Evolutionary conservation across 441 rosid species (phyloP).

Genomic region (Pelargonium fulgidum): DNA sequence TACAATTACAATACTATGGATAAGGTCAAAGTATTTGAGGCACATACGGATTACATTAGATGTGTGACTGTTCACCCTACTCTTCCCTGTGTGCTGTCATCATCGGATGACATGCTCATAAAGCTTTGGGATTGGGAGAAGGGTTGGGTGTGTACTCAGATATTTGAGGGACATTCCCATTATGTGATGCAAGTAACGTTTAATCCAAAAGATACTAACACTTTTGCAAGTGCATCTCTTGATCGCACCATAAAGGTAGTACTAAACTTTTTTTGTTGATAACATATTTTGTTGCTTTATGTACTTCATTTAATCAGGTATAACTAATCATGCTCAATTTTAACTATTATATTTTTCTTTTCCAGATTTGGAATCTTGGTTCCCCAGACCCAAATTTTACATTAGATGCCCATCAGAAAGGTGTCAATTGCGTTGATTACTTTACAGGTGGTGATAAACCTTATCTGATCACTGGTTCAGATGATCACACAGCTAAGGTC

Average conservation of each 20-base stretch:
- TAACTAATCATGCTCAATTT: neutral
- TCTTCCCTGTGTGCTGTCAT: slow-evolving; percentile 69
- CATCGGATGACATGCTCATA: slow-evolving; percentile 81
- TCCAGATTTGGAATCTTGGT: slow-evolving; percentile 92
- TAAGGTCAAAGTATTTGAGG: slow-evolving; percentile 73
- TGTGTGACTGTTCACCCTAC: slow-evolving; percentile 69
- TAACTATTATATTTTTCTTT: slow-evolving; percentile 18
- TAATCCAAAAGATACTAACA: slow-evolving; percentile 61
- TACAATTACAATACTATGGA: slow-evolving; percentile 74
- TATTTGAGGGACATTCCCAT: slow-evolving; percentile 80
- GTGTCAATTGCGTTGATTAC: slow-evolving; percentile 90
- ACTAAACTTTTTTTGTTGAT: slow-evolving; percentile 4
- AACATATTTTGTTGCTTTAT: slow-evolving; percentile 6
- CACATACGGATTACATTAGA: slow-evolving; percentile 79
- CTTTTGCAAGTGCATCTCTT: slow-evolving; percentile 87
- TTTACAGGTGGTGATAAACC: slow-evolving; percentile 89
- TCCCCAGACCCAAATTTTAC: slow-evolving; percentile 92
- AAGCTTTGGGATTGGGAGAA: slow-evolving; percentile 98
- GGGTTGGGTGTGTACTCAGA: slow-evolving; percentile 75
- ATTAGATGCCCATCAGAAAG: slow-evolving; percentile 87
- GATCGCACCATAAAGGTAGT: slow-evolving; percentile 74
- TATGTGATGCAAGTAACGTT: slow-evolving; percentile 83
- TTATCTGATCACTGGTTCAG: slow-evolving; percentile 86
- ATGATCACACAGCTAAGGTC: slow-evolving; percentile 97
- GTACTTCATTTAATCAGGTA: slow-evolving; percentile 11